phyloP scores from a whole-genome alignment of 192 early-diverging fungal genomes.

The Linnemannia schmuckeri region DNA sequence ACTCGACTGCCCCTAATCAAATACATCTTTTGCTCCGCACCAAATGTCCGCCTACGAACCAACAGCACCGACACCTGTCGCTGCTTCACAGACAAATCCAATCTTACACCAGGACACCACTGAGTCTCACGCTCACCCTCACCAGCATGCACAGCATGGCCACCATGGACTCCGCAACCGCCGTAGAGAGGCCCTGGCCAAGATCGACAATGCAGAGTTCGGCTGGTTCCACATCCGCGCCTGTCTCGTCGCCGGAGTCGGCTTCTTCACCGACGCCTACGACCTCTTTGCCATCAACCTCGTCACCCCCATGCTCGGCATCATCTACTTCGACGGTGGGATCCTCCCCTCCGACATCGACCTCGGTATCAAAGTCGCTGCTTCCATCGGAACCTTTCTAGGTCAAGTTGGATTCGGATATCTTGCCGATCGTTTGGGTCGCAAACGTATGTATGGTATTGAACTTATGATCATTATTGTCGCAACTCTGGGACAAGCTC shows the following conservation, averaged over 20 bases:
- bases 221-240: conserved; percentile 83
- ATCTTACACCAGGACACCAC: neutral
- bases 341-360: conserved; percentile 77
- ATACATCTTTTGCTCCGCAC: neutral
- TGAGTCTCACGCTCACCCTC: neutral
- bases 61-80: neutral
- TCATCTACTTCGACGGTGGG: conserved; percentile 67
- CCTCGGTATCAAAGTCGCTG: conserved; percentile 87
- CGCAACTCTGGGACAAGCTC: conserved; percentile 84
- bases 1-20: no score
- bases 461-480: conserved; percentile 94
- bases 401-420: conserved; percentile 85
- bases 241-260: conserved; percentile 79
- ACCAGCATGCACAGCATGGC: neutral
- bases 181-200: conserved; percentile 54
- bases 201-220: conserved; percentile 83
- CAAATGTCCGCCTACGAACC: conserved; percentile 18
- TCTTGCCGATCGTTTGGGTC: conserved; percentile 89
- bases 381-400: conserved; percentile 89
- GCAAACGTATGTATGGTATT: conserved; percentile 91
- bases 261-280: conserved; percentile 94
- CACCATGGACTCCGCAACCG: conserved; percentile 14
- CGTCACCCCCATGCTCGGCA: conserved; percentile 87
- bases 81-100: neutral
- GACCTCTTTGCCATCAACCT: conserved; percentile 95